Evolutionary conservation across 2,329 filamentous ascomycete species (phyloP).

Genomic region (Colletotrichum costaricense): DNA sequence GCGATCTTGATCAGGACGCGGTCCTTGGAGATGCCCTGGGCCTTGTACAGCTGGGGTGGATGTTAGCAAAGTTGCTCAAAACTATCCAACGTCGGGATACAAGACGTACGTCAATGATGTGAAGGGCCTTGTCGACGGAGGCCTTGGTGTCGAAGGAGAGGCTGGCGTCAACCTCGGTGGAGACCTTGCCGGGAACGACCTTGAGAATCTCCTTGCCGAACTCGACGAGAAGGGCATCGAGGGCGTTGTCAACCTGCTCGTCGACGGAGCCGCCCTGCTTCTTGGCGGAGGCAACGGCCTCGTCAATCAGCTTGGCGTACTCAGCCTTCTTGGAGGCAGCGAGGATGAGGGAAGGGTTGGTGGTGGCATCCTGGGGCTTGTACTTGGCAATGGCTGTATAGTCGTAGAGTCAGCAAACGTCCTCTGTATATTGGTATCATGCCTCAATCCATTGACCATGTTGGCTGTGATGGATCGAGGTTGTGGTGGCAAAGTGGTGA

Average conservation of each 20-base stretch:
- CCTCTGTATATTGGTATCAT: conserved; percentile 22
- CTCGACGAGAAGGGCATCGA: conserved; percentile 95
- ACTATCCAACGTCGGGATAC: too few species aligned
- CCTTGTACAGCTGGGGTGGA: conserved; percentile 84
- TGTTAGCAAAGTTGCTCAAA: conserved; percentile 34
- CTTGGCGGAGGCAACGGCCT: conserved; percentile 89
- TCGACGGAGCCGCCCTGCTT: conserved; percentile 75
- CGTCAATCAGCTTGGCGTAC: conserved; percentile 92
- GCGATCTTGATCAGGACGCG: conserved; percentile 98
- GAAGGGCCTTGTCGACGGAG: conserved; percentile 94
- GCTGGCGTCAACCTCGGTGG: conserved; percentile 95
- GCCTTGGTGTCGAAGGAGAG: conserved; percentile 96
- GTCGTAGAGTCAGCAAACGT: conserved; percentile 24
- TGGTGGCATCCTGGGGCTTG: conserved; percentile 99
- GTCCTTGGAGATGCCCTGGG: conserved; percentile 90
- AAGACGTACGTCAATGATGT: conserved; percentile 87
- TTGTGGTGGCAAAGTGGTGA: not conserved
- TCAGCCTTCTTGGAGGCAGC: conserved; percentile 98
- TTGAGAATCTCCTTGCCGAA: conserved; percentile 98
- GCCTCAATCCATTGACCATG: not conserved
- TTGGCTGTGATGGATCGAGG: conserved; percentile 6
- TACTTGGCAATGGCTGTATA: conserved; percentile 93
- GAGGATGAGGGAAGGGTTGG: conserved; percentile 98
- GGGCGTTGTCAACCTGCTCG: conserved; percentile 86
- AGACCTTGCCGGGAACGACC: conserved; percentile 98